Evolutionary conservation across 2,329 filamentous ascomycete genomes (phyloP), one percentile per base, ranked within the genome.

Genomic region (Dactylellina sp.): DNA sequence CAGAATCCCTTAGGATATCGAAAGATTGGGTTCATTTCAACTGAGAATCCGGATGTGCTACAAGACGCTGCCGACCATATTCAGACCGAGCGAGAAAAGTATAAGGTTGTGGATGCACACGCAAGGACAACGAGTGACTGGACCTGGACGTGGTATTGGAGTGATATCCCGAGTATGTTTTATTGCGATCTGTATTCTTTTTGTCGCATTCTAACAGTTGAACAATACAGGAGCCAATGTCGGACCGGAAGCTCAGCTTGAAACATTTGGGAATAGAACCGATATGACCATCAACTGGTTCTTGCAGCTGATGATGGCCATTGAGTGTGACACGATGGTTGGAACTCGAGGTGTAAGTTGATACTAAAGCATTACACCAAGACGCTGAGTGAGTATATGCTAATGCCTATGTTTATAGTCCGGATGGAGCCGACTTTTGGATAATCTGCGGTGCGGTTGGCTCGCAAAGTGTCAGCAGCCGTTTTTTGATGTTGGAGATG

Each of bases 271-370:
- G 40, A 78, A 78, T 47, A 61, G 76, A 18, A 78, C 77, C 3
- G 77, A 78, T 25, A 75, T 78, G 72, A 78, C 77, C 18, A 76
- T 78, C n/a, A 77, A 76, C 25, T 78, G 77, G 78, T 60, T 78
- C 42, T 53, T 77, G 24, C 78, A 78, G 44, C 63, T 78, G 7
- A 76, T 77, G 49, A 78, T 79, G 76, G 76, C 76, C 2, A 57
- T 78, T 14, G 76, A 78, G 50, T 76, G 76, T 25, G 78, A 77
- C 53, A 68, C 56, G 6, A 76, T 76, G 35, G 70, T 78, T 39
- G 77, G 76, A 7, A 78, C 76, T 7, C 49, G 76, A 60, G 76
- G 74, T 7, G 76, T 76, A 76, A 75, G 76, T 56, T 39, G 25
- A 7, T 16, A 20, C 7, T 46, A n/a, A n/a, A n/a, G n/a, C n/a